Conservation (phyloP, 805 yeast species). For the Nakazawaea wickerhamii region DNA sequence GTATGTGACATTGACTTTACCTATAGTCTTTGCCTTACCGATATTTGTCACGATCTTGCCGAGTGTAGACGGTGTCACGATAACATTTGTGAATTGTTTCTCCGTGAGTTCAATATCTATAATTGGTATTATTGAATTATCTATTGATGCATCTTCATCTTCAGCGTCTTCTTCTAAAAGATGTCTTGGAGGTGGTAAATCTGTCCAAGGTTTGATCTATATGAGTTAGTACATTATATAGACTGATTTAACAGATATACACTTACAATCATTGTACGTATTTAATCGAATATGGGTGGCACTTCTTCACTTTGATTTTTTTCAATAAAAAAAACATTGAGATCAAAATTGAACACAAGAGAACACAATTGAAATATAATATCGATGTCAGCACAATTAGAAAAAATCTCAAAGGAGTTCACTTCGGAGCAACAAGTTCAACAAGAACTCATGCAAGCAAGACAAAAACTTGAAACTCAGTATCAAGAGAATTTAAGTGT, state of each 20-base stretch:
- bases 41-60: conserved; percentile 20
- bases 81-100: conserved; percentile 19
- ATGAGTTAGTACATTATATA: conserved; percentile 1
- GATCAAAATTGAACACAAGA: background rate
- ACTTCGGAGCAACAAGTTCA: conserved; percentile 23
- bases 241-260: background rate
- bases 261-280: conserved; percentile 13
- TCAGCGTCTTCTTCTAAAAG: conserved; percentile 30
- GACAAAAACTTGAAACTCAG: conserved; percentile 91
- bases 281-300: background rate
- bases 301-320: background rate
- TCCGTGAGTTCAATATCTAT: conserved; percentile 19
- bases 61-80: conserved; percentile 28
- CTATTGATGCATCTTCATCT: conserved; percentile 17
- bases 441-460: conserved; percentile 54
- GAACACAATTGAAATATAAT: background rate
- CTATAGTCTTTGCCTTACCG: conserved; percentile 6
- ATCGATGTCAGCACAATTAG: conserved; percentile 14
- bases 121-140: conserved; percentile 23
- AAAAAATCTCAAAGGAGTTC: conserved; percentile 20
- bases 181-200: conserved; percentile 41
- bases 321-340: background rate
- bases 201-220: conserved; percentile 45
- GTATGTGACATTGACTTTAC: conserved; percentile 14
- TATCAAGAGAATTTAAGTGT: conserved; percentile 91